Evolutionary conservation across 192 early-diverging fungal genomes (phyloP).

Genomic region (Rhizoclosmatium globosum): DNA sequence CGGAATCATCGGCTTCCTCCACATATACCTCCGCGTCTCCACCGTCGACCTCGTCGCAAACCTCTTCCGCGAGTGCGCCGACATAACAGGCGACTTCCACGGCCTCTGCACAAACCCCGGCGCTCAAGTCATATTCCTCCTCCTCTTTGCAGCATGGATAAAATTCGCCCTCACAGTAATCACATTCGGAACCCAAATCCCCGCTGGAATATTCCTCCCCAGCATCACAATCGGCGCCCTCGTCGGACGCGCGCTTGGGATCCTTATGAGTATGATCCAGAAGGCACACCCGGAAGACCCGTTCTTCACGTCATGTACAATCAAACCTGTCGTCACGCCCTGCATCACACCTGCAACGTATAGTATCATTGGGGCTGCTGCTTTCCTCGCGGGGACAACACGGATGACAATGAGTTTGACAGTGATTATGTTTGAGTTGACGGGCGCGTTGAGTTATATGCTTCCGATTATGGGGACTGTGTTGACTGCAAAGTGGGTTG

Average conservation of each 20-base stretch:
- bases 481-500: slow-evolving; percentile 75
- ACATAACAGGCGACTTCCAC: slow-evolving; percentile 59
- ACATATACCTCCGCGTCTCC: slow-evolving; percentile 48
- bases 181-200: slow-evolving; percentile 62
- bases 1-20: slow-evolving; percentile 54
- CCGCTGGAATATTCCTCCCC: slow-evolving; percentile 77
- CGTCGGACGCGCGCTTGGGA: slow-evolving; percentile 89
- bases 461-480: slow-evolving; percentile 66
- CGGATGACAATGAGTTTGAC: slow-evolving; percentile 81
- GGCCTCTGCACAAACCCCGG: slow-evolving; percentile 51
- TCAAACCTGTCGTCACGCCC: slow-evolving; percentile 50
- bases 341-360: slow-evolving; percentile 97
- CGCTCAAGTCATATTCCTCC: slow-evolving; percentile 33
- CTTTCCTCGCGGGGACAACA: slow-evolving; percentile 86
- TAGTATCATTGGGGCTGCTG: slow-evolving; percentile 92
- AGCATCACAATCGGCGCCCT: slow-evolving; percentile 93
- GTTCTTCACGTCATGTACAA: slow-evolving; percentile 76
- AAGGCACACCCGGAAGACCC: slow-evolving; percentile 60
- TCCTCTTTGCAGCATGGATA: slow-evolving; percentile 51
- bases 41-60: slow-evolving; percentile 60
- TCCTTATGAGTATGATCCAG: slow-evolving; percentile 77
- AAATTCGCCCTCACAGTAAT: slow-evolving; percentile 59
- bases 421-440: slow-evolving; percentile 99
- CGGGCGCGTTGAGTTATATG: slow-evolving; percentile 89
- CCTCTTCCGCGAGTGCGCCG: slow-evolving; percentile 65